Base-by-base conservation (phyloP, 257 asterid genomes). In the Anisodus acutangulus region DNA sequence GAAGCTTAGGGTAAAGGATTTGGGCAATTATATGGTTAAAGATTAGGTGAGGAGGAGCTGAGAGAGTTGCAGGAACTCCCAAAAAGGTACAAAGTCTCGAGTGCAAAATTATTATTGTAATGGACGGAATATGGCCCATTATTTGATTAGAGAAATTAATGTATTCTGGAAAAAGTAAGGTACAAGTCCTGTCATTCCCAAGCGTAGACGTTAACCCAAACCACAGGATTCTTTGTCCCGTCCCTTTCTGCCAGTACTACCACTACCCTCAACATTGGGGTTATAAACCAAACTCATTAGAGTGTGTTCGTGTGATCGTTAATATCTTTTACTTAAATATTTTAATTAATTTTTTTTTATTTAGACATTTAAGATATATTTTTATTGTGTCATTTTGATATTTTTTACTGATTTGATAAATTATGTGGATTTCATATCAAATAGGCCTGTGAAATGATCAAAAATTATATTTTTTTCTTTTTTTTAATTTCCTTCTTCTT, bases 121-220 rank as follows among this genome's bases (percentile, higher is more conserved):
- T 74, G 37, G 45, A 49, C 2, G 62, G 45, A 16, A n/a, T 35
- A 66, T 49, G 81, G 8, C 62, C 81, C 74, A 74, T 49, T 19
- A 22, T 49, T 49, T 74, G 62, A 26, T 74, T 22, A 49, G 59
- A 22, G 62, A 74, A 74, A 45, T 49, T 49, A 49, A 22, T 49
- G 45, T 5, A 67, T 67, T 67, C 53, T 37, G 76, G 9, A 68
- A 76, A 22, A 76, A 22, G 81, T 10, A 51, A 49, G 59, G 80
- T 19, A 72, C 58, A 10, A 72, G 59, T 19, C 6, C 41, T 74
- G 81, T 49, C 81, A 47, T 12, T 51, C 81, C 63, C 63, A 19
- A 76, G 4, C 45, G 63, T 22, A 76, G 22, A 76, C 63, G 81
- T 51, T 26, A 76, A 49, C 22, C 63, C 19, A 51, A 51, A 8